Base-by-base conservation (phyloP, 2,329 filamentous ascomycete species). In the Hymenoscyphus repandus region DNA sequence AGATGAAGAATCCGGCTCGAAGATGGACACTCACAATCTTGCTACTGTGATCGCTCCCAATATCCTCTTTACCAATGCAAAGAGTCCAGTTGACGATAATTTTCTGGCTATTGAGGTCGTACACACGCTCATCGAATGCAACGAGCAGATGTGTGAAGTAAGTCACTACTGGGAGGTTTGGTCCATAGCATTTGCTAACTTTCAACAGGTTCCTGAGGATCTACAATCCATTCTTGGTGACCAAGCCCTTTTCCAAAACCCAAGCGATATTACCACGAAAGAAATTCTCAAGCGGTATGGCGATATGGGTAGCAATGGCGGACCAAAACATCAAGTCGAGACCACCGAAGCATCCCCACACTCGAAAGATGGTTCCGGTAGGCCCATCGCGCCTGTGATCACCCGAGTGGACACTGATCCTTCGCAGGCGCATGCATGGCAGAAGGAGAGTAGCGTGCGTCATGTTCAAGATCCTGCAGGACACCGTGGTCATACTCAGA, bases 21-120 rank as follows among this genome's bases (percentile, higher is more conserved):
- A 97, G 76, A 99, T 99, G 93, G 93, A 99, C 67, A 88, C 95
- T 47, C 90, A 95, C 73, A 99, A 99, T 65, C 79, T 99, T 56
- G 90, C 93, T 3, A 97, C 95, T 2, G 93, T 99, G 56, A 96
- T 99, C 69, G 91, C 92, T 5, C 93, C 93, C 0, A 99, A 99
- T 63, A 90, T 99, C 55, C 77, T 96, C 11, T 91, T 88, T 61
- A 88, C 85, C 58, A 76, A 75, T 58, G 72, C 79, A 38, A 86
- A 85, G 66, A 78, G 76, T 44, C 75, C 79, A 6, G 81, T 90
- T 57, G 92, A 95, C 63, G 90, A 96, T 60, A 93, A 90, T 55
- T 96, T 97, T 73, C 80, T 88, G 63, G 90, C 92, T 30, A 96
- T 99, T 54, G 88, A 93, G 63, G 91, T 93, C 13, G 90, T 99